Conservation (phyloP, 164 flowering plant species). For the Piper betle region DNA sequence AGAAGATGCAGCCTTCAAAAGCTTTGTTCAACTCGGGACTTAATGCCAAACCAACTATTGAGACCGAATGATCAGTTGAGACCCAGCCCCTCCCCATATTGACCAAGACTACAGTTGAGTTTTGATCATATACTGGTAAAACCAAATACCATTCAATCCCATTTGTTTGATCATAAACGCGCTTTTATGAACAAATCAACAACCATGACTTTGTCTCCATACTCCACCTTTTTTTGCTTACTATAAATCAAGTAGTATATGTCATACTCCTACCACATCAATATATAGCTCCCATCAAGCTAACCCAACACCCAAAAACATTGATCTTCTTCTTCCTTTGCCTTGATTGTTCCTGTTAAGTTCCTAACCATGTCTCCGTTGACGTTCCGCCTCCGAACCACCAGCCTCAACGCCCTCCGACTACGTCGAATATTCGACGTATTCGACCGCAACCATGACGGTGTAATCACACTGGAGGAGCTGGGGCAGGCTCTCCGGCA, state of each 20-base stretch:
- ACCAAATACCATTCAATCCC: too few relatives aligned
- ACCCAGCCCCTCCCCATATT: too few relatives aligned
- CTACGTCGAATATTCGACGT: slow-evolving; percentile 80
- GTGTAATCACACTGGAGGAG: slow-evolving; percentile 48
- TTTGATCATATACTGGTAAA: too few relatives aligned
- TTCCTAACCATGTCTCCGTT: not conserved
- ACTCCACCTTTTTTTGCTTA: not conserved
- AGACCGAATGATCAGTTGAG: too few relatives aligned
- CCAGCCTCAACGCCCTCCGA: slow-evolving; percentile 67
- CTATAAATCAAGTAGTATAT: not conserved
- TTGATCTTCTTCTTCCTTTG: not conserved
- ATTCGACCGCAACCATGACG: slow-evolving; percentile 63
- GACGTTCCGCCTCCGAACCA: slow-evolving; percentile 55
- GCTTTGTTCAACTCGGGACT: too few relatives aligned
- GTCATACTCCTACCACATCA: too few relatives aligned
- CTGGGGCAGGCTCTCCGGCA: slow-evolving; percentile 41
- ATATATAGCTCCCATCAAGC: not conserved
- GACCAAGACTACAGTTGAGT: too few relatives aligned
- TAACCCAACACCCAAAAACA: not conserved
- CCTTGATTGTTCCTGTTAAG: too few relatives aligned
- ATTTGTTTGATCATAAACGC: not conserved
- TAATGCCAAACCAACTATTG: too few relatives aligned
- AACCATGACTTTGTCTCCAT: not conserved
- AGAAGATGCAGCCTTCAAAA: too few relatives aligned
- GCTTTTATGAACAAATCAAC: not conserved